Evolutionary conservation across 73 alveolate species (phyloP).

Genomic region (Uronychia binucleata): DNA sequence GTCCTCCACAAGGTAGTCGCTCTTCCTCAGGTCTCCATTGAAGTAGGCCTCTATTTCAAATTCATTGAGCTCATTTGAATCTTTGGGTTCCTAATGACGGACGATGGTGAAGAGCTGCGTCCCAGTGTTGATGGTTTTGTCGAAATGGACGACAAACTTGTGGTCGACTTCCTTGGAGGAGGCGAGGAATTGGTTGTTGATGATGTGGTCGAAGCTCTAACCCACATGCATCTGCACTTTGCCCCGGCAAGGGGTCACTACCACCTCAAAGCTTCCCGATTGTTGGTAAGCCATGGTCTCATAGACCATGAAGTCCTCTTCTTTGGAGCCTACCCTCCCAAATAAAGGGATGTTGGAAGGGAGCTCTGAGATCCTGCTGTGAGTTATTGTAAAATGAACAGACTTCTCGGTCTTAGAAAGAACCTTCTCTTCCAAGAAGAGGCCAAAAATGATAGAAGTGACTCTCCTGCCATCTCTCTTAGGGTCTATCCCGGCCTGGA

Average conservation of each 20-base stretch:
- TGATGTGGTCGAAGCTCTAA: neutral
- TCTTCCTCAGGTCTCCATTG: neutral
- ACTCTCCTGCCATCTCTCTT: neutral
- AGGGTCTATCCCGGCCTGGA: neutral
- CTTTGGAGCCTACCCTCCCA: neutral
- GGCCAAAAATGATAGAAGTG: neutral
- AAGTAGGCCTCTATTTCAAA: neutral
- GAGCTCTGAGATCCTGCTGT: neutral
- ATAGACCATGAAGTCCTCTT: neutral
- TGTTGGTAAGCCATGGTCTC: neutral
- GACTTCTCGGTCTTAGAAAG: neutral
- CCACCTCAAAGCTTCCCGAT: neutral
- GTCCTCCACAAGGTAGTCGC: neutral
- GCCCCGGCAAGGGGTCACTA: neutral
- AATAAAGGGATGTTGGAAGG: neutral
- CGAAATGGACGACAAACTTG: too few species aligned
- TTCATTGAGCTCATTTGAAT: too few species aligned
- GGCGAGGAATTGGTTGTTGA: neutral
- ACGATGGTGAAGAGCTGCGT: too few species aligned
- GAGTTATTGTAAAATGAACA: neutral
- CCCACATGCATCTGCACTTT: neutral
- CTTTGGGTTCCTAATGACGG: too few species aligned
- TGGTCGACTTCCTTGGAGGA: neutral
- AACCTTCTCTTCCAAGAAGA: neutral
- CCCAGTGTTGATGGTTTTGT: too few species aligned